Conservation (phyloP, 805 yeast species). For the Spathaspora sp. region DNA sequence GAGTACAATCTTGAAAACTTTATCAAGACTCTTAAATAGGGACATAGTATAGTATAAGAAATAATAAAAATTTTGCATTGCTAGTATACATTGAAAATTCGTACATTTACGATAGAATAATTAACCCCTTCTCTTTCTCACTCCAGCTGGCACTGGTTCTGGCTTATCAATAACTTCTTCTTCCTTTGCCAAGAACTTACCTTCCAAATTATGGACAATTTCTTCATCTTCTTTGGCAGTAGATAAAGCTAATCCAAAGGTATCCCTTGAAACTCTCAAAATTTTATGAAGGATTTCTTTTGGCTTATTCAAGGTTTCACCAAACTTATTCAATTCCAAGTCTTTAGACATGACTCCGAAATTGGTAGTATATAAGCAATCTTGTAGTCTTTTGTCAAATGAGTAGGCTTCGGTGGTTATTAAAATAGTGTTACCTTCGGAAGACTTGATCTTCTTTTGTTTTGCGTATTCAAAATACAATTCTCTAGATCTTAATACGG, state of each 20-base stretch:
- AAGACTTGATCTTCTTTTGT: constrained; percentile 23
- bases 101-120: neutral
- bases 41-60: neutral
- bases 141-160: neutral
- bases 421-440: constrained; percentile 28
- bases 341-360: constrained; percentile 35
- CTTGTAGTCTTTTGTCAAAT: constrained; percentile 42
- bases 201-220: constrained; percentile 3
- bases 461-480: constrained; percentile 29
- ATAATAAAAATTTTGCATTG: neutral
- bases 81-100: too few relatives aligned
- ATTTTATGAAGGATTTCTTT: constrained; percentile 13
- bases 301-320: constrained; percentile 10
- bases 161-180: constrained; percentile 6
- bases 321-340: constrained; percentile 27
- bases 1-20: constrained; percentile 93
- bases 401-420: constrained; percentile 49
- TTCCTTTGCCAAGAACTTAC: constrained; percentile 1
- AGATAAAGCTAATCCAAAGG: constrained; percentile 24
- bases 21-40: constrained; percentile 66
- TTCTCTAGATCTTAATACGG: constrained; percentile 43
- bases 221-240: constrained; percentile 18
- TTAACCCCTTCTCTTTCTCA: constrained; percentile 15
- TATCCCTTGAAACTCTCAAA: constrained; percentile 23
- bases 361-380: constrained; percentile 36